Evolutionary conservation across 148 eudicot genomes (phyloP), one percentile per base, ranked within the genome.

Genomic region (Rhododendron henanense): DNA sequence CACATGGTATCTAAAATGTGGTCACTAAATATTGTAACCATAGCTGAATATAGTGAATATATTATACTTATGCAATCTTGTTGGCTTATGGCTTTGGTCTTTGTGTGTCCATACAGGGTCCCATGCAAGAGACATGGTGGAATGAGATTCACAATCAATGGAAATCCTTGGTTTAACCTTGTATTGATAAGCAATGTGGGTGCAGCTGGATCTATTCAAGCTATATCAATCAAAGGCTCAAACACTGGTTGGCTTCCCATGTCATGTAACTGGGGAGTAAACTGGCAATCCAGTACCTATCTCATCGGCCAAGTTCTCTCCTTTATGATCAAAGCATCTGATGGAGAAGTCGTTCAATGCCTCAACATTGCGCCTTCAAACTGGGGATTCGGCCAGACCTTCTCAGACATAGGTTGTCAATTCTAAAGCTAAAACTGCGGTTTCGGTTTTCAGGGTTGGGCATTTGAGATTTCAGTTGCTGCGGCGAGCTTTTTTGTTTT

Each of bases 261-360:
- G 96, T 93, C 99, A 11, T 90, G 95, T 77, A 97, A 97, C 71
- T 97, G 99, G 99, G 99, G 99, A 63, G 93, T 96, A 19, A 95
- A 95, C 81, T 97, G 99, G 99, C 98, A 97, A 84, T 97, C 98
- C n/a, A 88, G 88, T 39, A 78, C 94, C 6, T 93, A 90, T 77
- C 90, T 97, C 0, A 87, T 94, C 19, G 94, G 98, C 25, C 99
- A 97, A 84, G 53, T 96, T 47, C 85, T 95, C 21, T 97, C 99
- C 6, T 97, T 97, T 85, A 90, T 45, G 88, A 87, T 97, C 83
- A 94, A 96, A 0, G 88, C 94, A 4, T 84, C 88, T 1, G 96
- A 93, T 87, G 98, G 98, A 63, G 84, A 87, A 44, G 90, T 93
- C 7, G 87, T 77, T 57, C 41, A 55, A 1, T 94, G 93, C 39